phyloP scores from a whole-genome alignment of 2,329 filamentous ascomycete genomes.

The Alternaria ventricosa region DNA sequence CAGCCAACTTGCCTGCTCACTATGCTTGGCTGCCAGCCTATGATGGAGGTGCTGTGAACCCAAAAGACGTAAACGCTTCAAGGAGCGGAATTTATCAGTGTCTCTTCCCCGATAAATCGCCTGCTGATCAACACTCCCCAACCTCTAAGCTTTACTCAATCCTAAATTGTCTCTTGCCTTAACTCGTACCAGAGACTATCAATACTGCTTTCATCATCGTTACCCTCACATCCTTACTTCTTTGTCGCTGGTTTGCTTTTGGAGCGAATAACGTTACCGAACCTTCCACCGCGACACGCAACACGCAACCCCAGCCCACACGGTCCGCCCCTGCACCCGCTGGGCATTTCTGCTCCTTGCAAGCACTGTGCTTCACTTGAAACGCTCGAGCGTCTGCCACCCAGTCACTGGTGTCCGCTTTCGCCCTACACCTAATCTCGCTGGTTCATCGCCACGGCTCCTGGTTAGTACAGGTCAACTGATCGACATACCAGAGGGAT shows the following conservation, averaged over 20 bases:
- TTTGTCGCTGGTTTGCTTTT: conserved; percentile 39
- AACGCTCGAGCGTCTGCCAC: conserved; percentile 48
- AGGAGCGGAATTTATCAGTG: conserved; percentile 45
- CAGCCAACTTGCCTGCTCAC: conserved; percentile 39
- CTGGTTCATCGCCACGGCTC: conserved; percentile 47
- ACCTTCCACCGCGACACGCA: conserved; percentile 34
- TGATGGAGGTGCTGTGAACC: conserved; percentile 46
- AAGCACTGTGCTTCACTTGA: conserved; percentile 46
- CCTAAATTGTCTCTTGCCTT: conserved; percentile 33
- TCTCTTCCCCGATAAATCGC: conserved; percentile 36
- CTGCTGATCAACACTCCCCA: conserved; percentile 43
- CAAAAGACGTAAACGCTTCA: conserved; percentile 39
- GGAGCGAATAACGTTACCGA: conserved; percentile 34
- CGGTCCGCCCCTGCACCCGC: conserved; percentile 38
- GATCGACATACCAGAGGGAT: conserved; percentile 47
- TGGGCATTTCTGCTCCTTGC: conserved; percentile 32
- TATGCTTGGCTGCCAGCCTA: conserved; percentile 47
- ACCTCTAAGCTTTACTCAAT: conserved; percentile 40
- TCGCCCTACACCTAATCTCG: conserved; percentile 43
- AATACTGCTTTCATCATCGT: conserved; percentile 39
- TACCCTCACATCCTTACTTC: conserved; percentile 42
- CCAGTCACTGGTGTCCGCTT: conserved; percentile 39
- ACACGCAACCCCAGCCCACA: conserved; percentile 30
- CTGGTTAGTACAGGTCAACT: conserved; percentile 41
- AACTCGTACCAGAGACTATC: conserved; percentile 35